Conservation (phyloP, 2,329 filamentous ascomycete genomes). For the Penicillium freii region DNA sequence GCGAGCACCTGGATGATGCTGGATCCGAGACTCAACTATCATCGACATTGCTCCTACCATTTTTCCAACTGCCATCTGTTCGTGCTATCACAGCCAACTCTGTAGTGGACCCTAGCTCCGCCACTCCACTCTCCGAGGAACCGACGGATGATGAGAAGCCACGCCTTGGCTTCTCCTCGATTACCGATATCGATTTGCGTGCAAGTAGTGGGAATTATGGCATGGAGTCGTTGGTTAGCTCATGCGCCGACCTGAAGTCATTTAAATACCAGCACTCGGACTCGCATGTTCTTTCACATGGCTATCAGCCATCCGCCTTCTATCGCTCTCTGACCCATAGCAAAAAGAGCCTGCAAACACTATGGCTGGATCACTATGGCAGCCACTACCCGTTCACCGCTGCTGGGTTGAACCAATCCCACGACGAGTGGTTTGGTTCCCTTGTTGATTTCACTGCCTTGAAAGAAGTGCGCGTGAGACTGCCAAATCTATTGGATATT, state of each 20-base stretch:
- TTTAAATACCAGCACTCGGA: slow-evolving; percentile 37
- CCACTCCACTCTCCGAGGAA: background rate
- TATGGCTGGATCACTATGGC: slow-evolving; percentile 33
- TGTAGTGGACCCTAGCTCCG: slow-evolving; percentile 23
- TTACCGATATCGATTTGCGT: slow-evolving; percentile 28
- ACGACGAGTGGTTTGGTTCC: slow-evolving; percentile 34
- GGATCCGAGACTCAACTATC: slow-evolving; percentile 7
- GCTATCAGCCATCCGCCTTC: slow-evolving; percentile 29
- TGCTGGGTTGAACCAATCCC: slow-evolving; percentile 28
- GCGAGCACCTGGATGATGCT: slow-evolving; percentile 5
- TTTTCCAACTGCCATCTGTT: slow-evolving; percentile 28
- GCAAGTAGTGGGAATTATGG: slow-evolving; percentile 28
- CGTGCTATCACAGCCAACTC: slow-evolving; percentile 25
- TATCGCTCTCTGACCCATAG: slow-evolving; percentile 24
- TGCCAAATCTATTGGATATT: slow-evolving; percentile 33
- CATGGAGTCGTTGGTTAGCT: slow-evolving; percentile 24
- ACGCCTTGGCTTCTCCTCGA: slow-evolving; percentile 12
- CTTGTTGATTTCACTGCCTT: slow-evolving; percentile 29
- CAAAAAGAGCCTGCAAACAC: slow-evolving; percentile 25
- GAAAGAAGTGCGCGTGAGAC: slow-evolving; percentile 31
- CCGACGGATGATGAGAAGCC: background rate
- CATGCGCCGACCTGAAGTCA: slow-evolving; percentile 24
- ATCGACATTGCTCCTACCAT: slow-evolving; percentile 22
- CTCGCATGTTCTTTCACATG: slow-evolving; percentile 25
- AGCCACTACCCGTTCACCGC: slow-evolving; percentile 30